Conservation (phyloP, 192 early-diverging fungal genomes). For the Coemansia sp. region DNA sequence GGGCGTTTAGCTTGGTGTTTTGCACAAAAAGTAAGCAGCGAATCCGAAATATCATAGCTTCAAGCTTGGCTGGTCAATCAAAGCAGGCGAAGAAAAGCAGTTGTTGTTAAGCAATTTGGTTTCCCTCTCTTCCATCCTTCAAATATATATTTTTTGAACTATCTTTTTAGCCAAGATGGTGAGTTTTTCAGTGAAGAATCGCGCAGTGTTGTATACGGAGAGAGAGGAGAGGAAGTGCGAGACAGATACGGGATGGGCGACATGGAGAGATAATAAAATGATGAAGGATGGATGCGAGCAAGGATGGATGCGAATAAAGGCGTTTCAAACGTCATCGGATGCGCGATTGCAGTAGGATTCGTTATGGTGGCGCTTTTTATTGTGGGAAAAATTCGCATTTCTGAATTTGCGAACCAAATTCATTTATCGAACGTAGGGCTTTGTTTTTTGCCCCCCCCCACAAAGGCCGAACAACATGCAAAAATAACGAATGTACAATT, state of each 20-base stretch:
- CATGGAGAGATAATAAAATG: not conserved
- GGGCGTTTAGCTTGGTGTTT: not conserved
- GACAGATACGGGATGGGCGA: not conserved
- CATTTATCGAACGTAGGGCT: too few relatives aligned
- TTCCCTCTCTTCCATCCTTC: slow-evolving; percentile 35
- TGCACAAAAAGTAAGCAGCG: too few relatives aligned
- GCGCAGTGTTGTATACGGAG: not conserved
- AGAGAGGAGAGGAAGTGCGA: not conserved
- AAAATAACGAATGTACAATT: too few relatives aligned
- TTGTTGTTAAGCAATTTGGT: not conserved
- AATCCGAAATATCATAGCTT: too few relatives aligned
- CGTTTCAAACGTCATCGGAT: not conserved
- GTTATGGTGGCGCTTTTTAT: not conserved
- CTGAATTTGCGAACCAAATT: not conserved
- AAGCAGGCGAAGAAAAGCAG: too few relatives aligned
- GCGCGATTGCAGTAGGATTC: not conserved
- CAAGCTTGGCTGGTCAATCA: too few relatives aligned
- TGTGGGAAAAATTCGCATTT: not conserved
- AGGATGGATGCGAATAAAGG: slow-evolving; percentile 6
- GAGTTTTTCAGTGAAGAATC: slow-evolving; percentile 7
- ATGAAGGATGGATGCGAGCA: slow-evolving; percentile 4
- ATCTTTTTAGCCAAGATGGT: slow-evolving; percentile 25
- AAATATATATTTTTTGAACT: slow-evolving; percentile 16
- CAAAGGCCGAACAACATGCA: too few relatives aligned
- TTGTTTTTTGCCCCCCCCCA: too few relatives aligned